Base-by-base conservation (phyloP, 2,329 filamentous ascomycete species). In the Pseudocercospora macadamiae region DNA sequence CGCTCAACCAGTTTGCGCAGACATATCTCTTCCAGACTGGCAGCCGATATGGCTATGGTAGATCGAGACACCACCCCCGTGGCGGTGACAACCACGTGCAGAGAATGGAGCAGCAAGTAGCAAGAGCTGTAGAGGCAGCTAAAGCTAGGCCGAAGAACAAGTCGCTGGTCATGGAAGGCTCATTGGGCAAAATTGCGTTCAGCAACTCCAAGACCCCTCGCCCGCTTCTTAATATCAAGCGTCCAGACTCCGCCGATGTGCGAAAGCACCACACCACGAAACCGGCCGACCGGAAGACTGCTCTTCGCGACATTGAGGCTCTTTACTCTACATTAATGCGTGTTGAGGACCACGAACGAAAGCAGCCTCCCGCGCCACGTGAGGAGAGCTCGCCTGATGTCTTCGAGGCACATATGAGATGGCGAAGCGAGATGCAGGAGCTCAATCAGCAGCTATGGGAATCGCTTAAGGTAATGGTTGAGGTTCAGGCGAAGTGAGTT, bases 101-200 rank as follows among this genome's bases (percentile, higher is more conserved):
- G 74, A 89, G 95, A 55, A 99, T 99, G 95, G 93, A 99, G 75
- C 95, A 99, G 76, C 95, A 99, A 75, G 96, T 99, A 10, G 93
- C 97, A 74, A 88, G 95, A 57, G 95, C 95, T 21, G 95, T 99
- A 0, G 95, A 99, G 72, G 95, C 95, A 1, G 95, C 95, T 53
- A 99, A 97, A 79, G 91, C 92, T 60, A 93, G 96, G 76, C 95
- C 95, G 10, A 99, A 99, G 82, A 97, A 96, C 72, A 96, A 96
- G 71, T 93, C 97, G 74, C 83, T 99, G 7, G 93, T 97, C 18
- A 93, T 99, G 59, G 93, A 97, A 72, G 95, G 95, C 23, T 97
- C 92, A 71, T 79, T 99, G 51, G 95, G 95, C 65, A 99, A 97
- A 80, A 99, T 99, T 58, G 96, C 93, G 0, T 99, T 97, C 79